Evolutionary conservation across 2,329 filamentous ascomycete species (phyloP).

Genomic region (Sclerotinia minor): DNA sequence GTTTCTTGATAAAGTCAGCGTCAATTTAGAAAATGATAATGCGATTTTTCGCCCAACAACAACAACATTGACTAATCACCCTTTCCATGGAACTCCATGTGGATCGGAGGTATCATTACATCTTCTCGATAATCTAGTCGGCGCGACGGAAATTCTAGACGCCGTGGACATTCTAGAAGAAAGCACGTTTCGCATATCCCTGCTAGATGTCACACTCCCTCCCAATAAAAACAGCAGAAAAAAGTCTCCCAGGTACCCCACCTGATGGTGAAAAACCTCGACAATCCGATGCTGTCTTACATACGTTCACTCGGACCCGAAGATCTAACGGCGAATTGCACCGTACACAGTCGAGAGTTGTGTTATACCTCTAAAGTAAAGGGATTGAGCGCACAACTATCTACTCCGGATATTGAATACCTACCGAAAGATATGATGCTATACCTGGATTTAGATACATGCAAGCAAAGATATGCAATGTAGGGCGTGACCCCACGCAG

Average conservation of each 20-base stretch:
- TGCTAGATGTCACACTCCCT: background rate
- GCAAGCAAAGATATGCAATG: constrained; percentile 19
- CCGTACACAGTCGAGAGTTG: background rate
- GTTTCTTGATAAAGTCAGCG: background rate
- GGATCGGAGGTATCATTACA: background rate
- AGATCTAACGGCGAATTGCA: background rate
- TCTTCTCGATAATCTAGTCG: background rate
- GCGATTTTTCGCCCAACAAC: background rate
- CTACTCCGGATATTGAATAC: background rate
- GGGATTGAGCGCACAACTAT: background rate
- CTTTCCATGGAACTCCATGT: constrained; percentile 6
- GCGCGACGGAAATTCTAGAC: constrained; percentile 13
- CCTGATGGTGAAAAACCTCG: constrained; percentile 6
- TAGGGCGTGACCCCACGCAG: constrained; percentile 20
- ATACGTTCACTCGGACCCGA: background rate
- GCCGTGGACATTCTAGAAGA: constrained; percentile 23
- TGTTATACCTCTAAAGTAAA: background rate
- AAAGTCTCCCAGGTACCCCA: constrained; percentile 18
- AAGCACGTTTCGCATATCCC: constrained; percentile 7
- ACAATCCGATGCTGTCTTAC: constrained; percentile 7
- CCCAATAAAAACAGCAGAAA: background rate
- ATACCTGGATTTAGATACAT: constrained; percentile 16
- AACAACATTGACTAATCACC: background rate
- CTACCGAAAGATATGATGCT: constrained; percentile 2
- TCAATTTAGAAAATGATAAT: background rate